Evolutionary conservation across 441 rosid genomes (phyloP), one percentile per base, ranked within the genome.

Genomic region (Aleurites moluccanus): DNA sequence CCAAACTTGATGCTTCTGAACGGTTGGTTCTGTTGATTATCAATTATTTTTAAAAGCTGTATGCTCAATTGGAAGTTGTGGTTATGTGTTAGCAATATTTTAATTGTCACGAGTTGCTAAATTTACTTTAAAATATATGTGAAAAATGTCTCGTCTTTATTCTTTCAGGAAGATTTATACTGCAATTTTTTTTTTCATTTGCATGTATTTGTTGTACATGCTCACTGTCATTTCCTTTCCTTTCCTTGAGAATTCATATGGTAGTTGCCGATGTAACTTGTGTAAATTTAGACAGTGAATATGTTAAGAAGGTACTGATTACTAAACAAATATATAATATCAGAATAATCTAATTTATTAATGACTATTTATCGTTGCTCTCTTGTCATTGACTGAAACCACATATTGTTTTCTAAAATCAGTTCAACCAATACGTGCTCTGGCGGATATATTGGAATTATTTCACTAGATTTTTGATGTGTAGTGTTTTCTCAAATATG

Each of bases 1-100:
- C 85, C 77, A 88, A 91, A 78, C 75, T 96, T 74, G 97, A 91
- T 85, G 75, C 80, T 76, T 89, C 96, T 69, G 91, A 91, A 79
- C 89, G 96, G 98, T 96, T 85, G 59, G 82, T 80, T 79, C 64
- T 74, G 56, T 67, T 33, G 69, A 61, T 73, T 42, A 23, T 63
- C 50, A 38, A 14, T 63, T 49, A 13, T 50, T 23, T 64, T 23
- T 64, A 50, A 64, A 64, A 42, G 15, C 35, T 50, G 13, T 33
- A 14, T 45, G 15, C 45, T 8, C 3, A 56, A 33, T 49, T 30
- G 44, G 23, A 55, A 40, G 21, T 21, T 2, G 6, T 70, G 25
- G 1, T 74, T n/a, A 52, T 50, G 2, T 65, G 44, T 53, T 25
- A 7, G 33, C 1, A 15, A 25, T 63, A 14, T 65, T 74, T 59